Evolutionary conservation across 1,284 basidiomycete genomes (phyloP), one percentile per base, ranked within the genome.

Genomic region (Tranzscheliella williamsii): DNA sequence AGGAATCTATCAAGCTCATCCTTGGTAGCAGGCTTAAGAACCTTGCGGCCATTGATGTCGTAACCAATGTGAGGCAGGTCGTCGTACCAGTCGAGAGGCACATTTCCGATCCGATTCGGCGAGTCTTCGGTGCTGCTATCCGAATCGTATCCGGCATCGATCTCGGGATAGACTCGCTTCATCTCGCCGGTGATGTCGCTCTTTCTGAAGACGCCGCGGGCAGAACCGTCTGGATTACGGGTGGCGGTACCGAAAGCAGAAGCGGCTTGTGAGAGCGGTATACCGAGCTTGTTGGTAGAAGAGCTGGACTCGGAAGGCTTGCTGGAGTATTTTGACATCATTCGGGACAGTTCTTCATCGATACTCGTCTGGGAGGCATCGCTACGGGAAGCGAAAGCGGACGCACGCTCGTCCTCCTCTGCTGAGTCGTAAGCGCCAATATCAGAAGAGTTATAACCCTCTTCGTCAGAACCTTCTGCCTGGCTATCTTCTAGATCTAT

Each of bases 1-100:
- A 99, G 81, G 83, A 99, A 99, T 79, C 90, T 95, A 81, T 99
- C 95, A 42, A 99, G 82, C 79, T 97, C 95, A 75, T 99, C 95
- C 42, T 92, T 92, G 73, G 87, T 87, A 37, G 92, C 94, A 13
- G 95, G 93, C 58, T 91, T 87, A 71, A 97, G 84, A 56, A 99
- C 87, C 79, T 89, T 89, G 80, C 90, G 91, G 38, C 95, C 95
- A 77, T 94, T 85, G 75, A 98, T 87, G 79, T 92, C 86, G 81
- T 99, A 99, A 37, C 95, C 95, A 74, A 99, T 86, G 81, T 99
- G 95, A n/a, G 95, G 95, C 67, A 99, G 82, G 81, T 98, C 94
- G 78, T 98, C 95, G 80, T 99, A 99, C 91, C 94, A 99, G 77
- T 97, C 91, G 82, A 91, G 87, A 35, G 95, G 95, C 46, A 99